Evolutionary conservation across 805 yeast genomes (phyloP), one percentile per base, ranked within the genome.

Genomic region (Zygosaccharomyces pseudorouxii): DNA sequence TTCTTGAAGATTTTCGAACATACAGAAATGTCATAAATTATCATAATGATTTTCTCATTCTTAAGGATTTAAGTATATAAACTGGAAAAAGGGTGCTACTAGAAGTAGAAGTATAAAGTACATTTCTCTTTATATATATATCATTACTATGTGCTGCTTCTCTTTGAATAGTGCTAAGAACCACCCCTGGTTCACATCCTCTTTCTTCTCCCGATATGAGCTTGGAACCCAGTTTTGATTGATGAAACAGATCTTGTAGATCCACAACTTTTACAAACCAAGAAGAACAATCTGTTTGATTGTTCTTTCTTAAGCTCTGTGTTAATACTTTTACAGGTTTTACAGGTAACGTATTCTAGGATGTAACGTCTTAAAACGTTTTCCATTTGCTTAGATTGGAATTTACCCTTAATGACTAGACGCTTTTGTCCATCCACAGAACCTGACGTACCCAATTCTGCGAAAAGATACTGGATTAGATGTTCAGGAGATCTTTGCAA

Each of bases 191-290:
- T 36, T 57, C 57, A 61, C 65, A 67, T 74, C 72, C 76, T 85
- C 81, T 82, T 86, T 83, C 92, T 86, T 71, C 86, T 84, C 60
- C 96, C 95, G 63, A 88, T 83, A 67, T 87, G 92, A 60, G 99
- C 99, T 77, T 90, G 97, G 96, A 88, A 93, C 85, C 99, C 99
- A 43, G 97, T 88, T 82, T 95, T 93, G 72, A 93, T 93, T 41
- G 97, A 89, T 59, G 93, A 82, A 49, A 93, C 99, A 44, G 97
- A 89, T 75, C 97, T 85, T 42, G 97, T 83, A 42, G 96, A 87
- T 59, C 99, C 99, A 79, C 99, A 93, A 49, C 95, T 87, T 68
- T 90, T 89, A 79, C 99, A 93, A 63, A 90, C 96, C 78, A 93
- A 79, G 78, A 93, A 93, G 76, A 88, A 95, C 73, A 93, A 80